Evolutionary conservation across 768 basidiomycete genomes (phyloP), one percentile per base, ranked within the genome.

Genomic region (Pseudohyphozyma bogoriensis): DNA sequence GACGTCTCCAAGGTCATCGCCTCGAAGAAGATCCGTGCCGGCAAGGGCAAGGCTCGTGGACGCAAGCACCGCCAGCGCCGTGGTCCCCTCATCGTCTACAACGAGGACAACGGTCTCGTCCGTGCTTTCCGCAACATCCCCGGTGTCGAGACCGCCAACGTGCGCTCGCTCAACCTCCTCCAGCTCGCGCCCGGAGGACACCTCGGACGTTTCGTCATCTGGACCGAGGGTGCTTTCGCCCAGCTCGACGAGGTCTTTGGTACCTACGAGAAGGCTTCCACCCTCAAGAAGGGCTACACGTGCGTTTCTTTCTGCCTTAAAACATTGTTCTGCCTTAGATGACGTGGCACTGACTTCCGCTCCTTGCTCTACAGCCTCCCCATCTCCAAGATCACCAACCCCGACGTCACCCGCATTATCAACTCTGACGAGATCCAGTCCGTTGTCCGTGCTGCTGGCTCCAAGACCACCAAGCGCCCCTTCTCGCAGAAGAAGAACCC

Each of bases 161-260:
- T 99, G 69, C 82, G 84, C 75, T 78, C 87, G 54, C 79, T 99
- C 71, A 99, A 99, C 79, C 83, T 99, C 71, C 89, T 99, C 74
- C 91, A 96, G 78, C 89, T 99, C 74, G 95, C 95, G 20, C 95
- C 95, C 51, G 95, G 95, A 83, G 95, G 95, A 68, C 95, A 99
- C 74, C 84, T 99, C 62, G 95, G 95, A 63, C 89, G 95, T 65
- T 99, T 99, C 79, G 80, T 96, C 75, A 93, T 99, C 81, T 99
- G 95, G 95, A 97, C 95, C 63, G 87, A 93, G 78, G 81, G 81
- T 71, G 95, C 95, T 31, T 95, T 97, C 75, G 80, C 77, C 55
- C 83, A 87, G 66, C 87, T 99, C 58, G 95, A 97, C 75, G 85
- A 89, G 69, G 83, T 97, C 66, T 99, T 86, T 75, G 95, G 93